These are phyloP conservation scores for Alternaria novae-zelandiae DNA, from an alignment of 2,329 filamentous ascomycete species.

Conservation along the genomic window DNA sequence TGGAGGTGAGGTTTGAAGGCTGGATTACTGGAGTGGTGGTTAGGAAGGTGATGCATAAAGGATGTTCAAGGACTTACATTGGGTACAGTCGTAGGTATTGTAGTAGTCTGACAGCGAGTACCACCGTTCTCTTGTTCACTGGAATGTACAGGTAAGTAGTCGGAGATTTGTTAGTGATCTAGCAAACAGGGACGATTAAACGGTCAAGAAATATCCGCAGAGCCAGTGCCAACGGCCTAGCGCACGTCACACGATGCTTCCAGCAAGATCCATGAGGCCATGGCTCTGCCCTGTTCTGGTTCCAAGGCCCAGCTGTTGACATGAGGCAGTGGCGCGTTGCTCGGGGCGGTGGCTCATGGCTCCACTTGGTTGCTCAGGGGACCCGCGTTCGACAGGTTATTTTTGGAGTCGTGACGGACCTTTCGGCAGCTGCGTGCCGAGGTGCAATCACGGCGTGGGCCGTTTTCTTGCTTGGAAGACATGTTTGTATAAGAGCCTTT, in stretches of 20 bases:
- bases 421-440: not conserved
- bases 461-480: not conserved
- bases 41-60: not conserved
- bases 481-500: not conserved
- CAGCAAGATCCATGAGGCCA: not conserved
- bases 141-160: not conserved
- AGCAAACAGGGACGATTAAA: not conserved
- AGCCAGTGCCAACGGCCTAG: not conserved
- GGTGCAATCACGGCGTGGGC: not conserved
- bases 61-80: not conserved
- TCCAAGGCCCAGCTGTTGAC: not conserved
- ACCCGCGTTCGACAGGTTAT: constrained; percentile 14
- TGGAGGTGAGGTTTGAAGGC: not conserved
- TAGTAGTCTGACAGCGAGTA: not conserved
- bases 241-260: constrained; percentile 11
- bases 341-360: constrained; percentile 9
- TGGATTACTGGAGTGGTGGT: not conserved
- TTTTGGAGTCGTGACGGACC: constrained; percentile 21
- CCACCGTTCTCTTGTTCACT: not conserved
- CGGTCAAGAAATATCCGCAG: constrained; percentile 1
- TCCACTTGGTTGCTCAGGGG: constrained; percentile 27
- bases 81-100: not conserved
- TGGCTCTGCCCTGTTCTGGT: not conserved
- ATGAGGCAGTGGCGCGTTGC: constrained; percentile 8
- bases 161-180: not conserved